Conservation (phyloP, 768 basidiomycete species). For the Collybia mongolica region DNA sequence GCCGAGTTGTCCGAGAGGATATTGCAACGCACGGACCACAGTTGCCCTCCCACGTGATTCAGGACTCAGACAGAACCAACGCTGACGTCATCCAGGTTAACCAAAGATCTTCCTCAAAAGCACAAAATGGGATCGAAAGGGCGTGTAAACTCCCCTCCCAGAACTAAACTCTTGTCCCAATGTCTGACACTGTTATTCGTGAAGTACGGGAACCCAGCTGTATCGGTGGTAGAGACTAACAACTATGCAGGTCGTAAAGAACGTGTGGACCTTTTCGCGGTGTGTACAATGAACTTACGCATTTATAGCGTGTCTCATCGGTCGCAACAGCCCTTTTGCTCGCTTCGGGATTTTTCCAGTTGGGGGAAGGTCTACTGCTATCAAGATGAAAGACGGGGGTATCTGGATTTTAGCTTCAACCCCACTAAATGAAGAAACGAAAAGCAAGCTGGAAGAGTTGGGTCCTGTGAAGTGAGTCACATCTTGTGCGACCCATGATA, state of each 20-base stretch:
- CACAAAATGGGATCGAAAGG: too few species aligned
- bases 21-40: too few species aligned
- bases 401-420: constrained; percentile 81
- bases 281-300: constrained; percentile 20
- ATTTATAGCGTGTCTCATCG: not conserved
- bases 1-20: too few species aligned
- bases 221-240: constrained; percentile 1
- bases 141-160: not conserved
- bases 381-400: constrained; percentile 59
- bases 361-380: constrained; percentile 78
- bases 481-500: not conserved
- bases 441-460: constrained; percentile 54
- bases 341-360: constrained; percentile 63
- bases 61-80: too few species aligned
- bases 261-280: constrained; percentile 64
- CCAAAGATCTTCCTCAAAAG: too few species aligned
- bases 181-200: constrained; percentile 38
- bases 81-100: not conserved
- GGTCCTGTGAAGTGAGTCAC: constrained; percentile 61
- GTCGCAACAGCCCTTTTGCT: constrained; percentile 50
- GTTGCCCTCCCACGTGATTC: too few species aligned
- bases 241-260: constrained; percentile 34
- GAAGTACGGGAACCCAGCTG: constrained; percentile 24
- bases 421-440: constrained; percentile 62
- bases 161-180: constrained; percentile 5